Conservation (phyloP, 23 red algal genomes). For the Chondrus crispus region DNA sequence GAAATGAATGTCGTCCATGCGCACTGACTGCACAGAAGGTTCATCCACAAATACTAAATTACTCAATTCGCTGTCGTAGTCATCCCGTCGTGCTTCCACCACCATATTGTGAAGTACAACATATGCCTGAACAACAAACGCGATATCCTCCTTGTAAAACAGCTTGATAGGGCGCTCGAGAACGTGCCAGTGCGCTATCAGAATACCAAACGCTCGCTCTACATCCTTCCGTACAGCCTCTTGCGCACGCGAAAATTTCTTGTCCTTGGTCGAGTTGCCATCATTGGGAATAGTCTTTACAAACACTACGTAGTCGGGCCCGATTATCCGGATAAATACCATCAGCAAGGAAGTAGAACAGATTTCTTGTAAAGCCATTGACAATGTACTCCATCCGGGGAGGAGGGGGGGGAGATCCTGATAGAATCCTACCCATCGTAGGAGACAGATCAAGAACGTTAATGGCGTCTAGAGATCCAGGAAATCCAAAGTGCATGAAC, state of each 20-base stretch:
- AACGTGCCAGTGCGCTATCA: not conserved
- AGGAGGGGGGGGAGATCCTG: too few relatives aligned
- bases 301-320: conserved; percentile 1
- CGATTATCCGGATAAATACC: conserved; percentile 32
- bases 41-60: too few relatives aligned
- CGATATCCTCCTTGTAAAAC: not conserved
- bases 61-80: too few relatives aligned
- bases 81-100: not conserved
- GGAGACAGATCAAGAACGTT: not conserved
- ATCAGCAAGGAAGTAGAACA: conserved; percentile 13
- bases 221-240: conserved; percentile 1
- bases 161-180: not conserved
- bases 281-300: not conserved
- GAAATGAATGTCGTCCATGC: too few relatives aligned
- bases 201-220: not conserved
- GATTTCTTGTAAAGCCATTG: not conserved
- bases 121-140: not conserved
- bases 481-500: not conserved
- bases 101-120: not conserved
- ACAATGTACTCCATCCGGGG: not conserved
- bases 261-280: not conserved
- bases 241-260: not conserved
- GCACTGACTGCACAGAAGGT: too few relatives aligned
- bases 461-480: not conserved
- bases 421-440: not conserved